Conservation (phyloP, 2,329 filamentous ascomycete species). For the Penicillium sp. region DNA sequence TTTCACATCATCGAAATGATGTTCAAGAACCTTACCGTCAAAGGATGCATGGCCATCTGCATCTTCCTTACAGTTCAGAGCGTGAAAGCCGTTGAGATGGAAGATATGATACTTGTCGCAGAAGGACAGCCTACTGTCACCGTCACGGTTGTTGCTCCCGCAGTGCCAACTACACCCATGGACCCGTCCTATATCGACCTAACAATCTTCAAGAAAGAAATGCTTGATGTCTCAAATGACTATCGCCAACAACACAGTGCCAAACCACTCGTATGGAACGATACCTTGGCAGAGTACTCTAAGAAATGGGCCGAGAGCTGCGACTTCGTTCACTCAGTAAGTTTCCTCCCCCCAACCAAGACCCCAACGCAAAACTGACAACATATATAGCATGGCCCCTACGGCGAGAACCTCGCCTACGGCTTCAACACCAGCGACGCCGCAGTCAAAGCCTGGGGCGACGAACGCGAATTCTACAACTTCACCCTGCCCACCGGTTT, state of each 20-base stretch:
- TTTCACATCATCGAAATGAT: neutral
- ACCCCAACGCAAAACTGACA: conserved; percentile 1
- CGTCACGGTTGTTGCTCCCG: conserved; percentile 20
- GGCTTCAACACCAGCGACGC: conserved; percentile 63
- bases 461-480: conserved; percentile 61
- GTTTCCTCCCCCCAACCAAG: neutral
- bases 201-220: conserved; percentile 48
- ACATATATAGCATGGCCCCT: conserved; percentile 54
- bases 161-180: conserved; percentile 27
- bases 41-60: conserved; percentile 5
- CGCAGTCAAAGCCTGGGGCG: conserved; percentile 67
- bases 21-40: neutral
- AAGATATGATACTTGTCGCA: conserved; percentile 8
- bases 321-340: conserved; percentile 44
- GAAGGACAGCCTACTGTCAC: conserved; percentile 21
- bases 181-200: conserved; percentile 47
- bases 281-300: conserved; percentile 60
- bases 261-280: conserved; percentile 63
- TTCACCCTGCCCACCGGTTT: conserved; percentile 60
- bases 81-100: neutral
- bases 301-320: conserved; percentile 50
- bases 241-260: conserved; percentile 67
- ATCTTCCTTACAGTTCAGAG: neutral
- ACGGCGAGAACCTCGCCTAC: conserved; percentile 73
- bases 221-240: conserved; percentile 67